Base-by-base conservation (phyloP, 1,139 yeast genomes). In the Magnusiomyces starmeri region DNA sequence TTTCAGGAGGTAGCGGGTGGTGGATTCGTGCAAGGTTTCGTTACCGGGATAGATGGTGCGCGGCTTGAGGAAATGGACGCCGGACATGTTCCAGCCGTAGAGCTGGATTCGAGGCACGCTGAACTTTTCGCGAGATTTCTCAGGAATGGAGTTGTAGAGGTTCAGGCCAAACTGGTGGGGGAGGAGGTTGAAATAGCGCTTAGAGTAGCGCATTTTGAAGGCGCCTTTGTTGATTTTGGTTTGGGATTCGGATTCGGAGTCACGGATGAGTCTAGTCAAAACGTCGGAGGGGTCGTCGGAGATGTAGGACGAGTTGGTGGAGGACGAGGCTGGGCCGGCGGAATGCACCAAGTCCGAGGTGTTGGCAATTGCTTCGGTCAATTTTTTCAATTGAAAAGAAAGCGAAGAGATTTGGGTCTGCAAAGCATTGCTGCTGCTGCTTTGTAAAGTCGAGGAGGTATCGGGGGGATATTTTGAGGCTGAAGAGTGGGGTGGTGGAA, bases 21-120 rank as follows among this genome's bases (percentile, higher is more conserved):
- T 39, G 3, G 51, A 51, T 9, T 52, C 52, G n/a, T 32, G 18
- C 8, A 32, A 18, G 4, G n/a, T n/a, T 18, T 32, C 37, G 22
- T 24, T 34, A 3, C 48, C 21, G 14, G 37, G 26, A 3, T 25
- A 34, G 21, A 77, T 63, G 7, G 64, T 64, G 41, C 75, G 75
- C 6, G 73, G 68, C 25, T 65, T 65, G 20, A 79, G 59, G 60
- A 78, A 82, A 57, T 75, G 76, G 21, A 74, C 74, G 1, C 86
- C 85, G 37, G 78, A 72, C 77, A 81, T 70, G 62, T 82, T 82
- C 85, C 85, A 82, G 16, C 84, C 85, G 60, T 79, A 82, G 56
- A 73, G 77, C 61, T 82, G 86, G 20, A 73, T 68, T 53, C 86
- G 65, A 3, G 87, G 87, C 12, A 77, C 60, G 3, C 69, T 62